These are phyloP conservation scores for Neonectria magnoliae DNA, from an alignment of 2,329 filamentous ascomycete species.

Conservation along the genomic window DNA sequence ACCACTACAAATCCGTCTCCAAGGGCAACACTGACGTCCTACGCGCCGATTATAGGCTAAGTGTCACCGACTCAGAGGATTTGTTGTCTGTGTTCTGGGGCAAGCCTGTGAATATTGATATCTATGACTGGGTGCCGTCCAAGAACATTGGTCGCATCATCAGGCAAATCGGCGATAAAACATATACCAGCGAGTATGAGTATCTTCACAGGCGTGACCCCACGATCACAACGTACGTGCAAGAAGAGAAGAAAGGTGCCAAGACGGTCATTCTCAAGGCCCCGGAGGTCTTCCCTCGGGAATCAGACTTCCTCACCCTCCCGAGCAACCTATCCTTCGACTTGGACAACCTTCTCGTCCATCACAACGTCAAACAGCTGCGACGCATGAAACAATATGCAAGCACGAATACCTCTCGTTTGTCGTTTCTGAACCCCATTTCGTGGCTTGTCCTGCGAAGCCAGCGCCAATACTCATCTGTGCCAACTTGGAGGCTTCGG, in stretches of 20 bases:
- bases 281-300: conserved; percentile 14
- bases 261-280: conserved; percentile 24
- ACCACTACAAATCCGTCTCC: conserved; percentile 26
- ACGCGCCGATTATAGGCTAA: conserved; percentile 25
- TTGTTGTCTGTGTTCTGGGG: conserved; percentile 33
- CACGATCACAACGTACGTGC: conserved; percentile 16
- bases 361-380: conserved; percentile 18
- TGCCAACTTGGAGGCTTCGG: conserved; percentile 26
- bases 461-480: conserved; percentile 12
- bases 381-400: conserved; percentile 15
- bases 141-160: conserved; percentile 26
- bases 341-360: conserved; percentile 24
- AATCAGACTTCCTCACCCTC: conserved; percentile 5
- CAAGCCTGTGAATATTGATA: conserved; percentile 25
- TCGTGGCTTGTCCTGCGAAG: conserved; percentile 13
- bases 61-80: conserved; percentile 1
- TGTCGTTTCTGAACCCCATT: not conserved
- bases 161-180: conserved; percentile 14
- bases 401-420: not conserved
- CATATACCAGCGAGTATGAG: conserved; percentile 29
- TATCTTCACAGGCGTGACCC: conserved; percentile 35
- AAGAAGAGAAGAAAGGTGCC: conserved; percentile 6
- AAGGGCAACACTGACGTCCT: conserved; percentile 29
- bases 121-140: conserved; percentile 31
- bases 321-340: conserved; percentile 26